Evolutionary conservation across 148 eudicot species (phyloP), one percentile per base, ranked within the genome.

Genomic region (Vaccinium vitisidaea): DNA sequence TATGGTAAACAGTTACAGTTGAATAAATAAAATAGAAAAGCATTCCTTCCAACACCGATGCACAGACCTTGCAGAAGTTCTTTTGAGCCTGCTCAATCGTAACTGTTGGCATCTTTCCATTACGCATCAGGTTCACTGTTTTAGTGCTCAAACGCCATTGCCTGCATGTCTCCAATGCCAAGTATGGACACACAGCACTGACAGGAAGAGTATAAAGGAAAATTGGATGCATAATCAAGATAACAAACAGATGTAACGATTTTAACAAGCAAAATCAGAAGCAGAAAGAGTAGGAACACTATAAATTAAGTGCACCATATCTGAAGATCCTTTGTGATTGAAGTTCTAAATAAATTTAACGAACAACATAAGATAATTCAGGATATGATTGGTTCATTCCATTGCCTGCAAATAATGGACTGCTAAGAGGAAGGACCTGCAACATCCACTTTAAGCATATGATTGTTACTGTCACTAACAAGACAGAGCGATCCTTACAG

Each of bases 61-160:
- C 56, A 87, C 92, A 82, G 50, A 97, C 99, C 99, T 95, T 97
- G 95, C 93, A 91, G 76, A 92, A 97, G 88, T 97, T 97, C 92
- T 95, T 97, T 86, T 97, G 99, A 65, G 98, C 99, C 87, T 97
- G 98, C 87, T 97, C 99, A 87, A 97, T 97, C 49, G 99, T 95
- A 84, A 97, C 99, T 80, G 96, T 95, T 19, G 98, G 98, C 96
- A 97, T 97, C 85, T 97, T 97, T 70, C 99, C 99, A 82, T 94
- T 93, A 69, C 98, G 92, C 99, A 97, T 97, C 90, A 97, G 88
- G 86, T 93, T 97, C 84, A 95, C 96, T 75, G 99, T 97, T 91
- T 97, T 97, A 81, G 69, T 97, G 93, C 99, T 97, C 84, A 97
- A 87, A 86, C 99, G 94, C 99, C 99, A 97, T 86, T 95, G 99